A percentile compares a stretch with the other conserved stretches of the same genome.
phyloP scores from a whole-genome alignment of 2,329 filamentous ascomycete species.

The Aspergillus ruber region DNA sequence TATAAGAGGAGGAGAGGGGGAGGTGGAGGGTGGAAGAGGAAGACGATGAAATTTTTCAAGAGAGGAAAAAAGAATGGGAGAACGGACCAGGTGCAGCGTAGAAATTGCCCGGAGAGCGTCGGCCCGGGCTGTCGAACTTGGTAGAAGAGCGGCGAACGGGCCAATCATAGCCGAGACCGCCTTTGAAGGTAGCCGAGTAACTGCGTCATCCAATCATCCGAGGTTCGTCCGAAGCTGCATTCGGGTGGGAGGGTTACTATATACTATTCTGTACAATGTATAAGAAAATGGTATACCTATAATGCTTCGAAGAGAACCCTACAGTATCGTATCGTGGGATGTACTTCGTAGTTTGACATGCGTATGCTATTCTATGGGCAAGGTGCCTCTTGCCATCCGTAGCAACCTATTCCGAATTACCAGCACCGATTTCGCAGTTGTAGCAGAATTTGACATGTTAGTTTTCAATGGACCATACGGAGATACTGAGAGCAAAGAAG shows the following conservation, averaged over 20 bases:
- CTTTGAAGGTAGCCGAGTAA: slow-evolving; percentile 10
- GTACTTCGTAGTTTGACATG: too few species aligned
- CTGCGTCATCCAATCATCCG: background rate
- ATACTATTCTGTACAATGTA: background rate
- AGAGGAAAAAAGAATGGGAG: slow-evolving; percentile 19
- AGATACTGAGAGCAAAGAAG: too few species aligned
- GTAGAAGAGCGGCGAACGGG: slow-evolving; percentile 22
- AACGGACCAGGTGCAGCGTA: slow-evolving; percentile 23
- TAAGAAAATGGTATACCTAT: background rate
- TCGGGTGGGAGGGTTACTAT: background rate
- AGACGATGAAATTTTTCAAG: slow-evolving; percentile 14
- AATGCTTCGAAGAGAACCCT: too few species aligned
- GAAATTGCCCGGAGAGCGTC: slow-evolving; percentile 31
- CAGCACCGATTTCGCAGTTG: too few species aligned
- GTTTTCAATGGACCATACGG: too few species aligned
- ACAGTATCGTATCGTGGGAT: too few species aligned
- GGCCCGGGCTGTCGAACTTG: slow-evolving; percentile 30
- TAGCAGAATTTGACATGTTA: too few species aligned
- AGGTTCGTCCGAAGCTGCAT: background rate
- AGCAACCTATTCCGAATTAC: too few species aligned
- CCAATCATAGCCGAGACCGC: slow-evolving; percentile 13
- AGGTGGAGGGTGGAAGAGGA: slow-evolving; percentile 6
- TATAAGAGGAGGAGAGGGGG: slow-evolving; percentile 3
- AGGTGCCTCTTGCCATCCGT: too few species aligned
- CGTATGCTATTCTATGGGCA: too few species aligned